These are phyloP conservation scores for Thamnidium elegans DNA, from an alignment of 192 early-diverging fungal species.

Conservation along the genomic window DNA sequence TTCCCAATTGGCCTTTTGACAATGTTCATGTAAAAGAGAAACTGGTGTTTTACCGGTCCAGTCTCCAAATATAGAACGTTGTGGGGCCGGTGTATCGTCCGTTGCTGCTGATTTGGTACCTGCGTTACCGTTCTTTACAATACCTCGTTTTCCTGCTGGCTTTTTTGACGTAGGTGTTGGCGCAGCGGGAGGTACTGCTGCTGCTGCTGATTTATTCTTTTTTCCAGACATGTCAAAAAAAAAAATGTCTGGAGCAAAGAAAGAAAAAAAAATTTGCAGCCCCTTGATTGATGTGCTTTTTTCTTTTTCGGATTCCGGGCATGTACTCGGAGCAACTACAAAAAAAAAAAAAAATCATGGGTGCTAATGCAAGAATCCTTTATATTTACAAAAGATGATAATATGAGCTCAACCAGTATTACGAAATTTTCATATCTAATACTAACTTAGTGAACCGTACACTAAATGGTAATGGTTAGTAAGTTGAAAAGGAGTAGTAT, in stretches of 20 bases:
- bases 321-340: no score
- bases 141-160: conserved; percentile 5
- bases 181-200: neutral
- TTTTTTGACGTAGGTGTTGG: neutral
- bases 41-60: conserved; percentile 90
- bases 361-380: no score
- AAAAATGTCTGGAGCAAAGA: no score
- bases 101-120: conserved; percentile 1
- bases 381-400: no score
- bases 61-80: conserved; percentile 56
- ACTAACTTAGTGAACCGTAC: no score
- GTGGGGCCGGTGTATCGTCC: conserved; percentile 12
- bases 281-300: no score
- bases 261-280: neutral
- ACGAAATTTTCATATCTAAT: no score
- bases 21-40: conserved; percentile 73
- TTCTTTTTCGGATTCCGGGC: no score
- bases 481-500: no score
- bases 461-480: no score
- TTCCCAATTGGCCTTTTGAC: conserved; percentile 71
- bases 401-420: no score
- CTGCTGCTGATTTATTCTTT: conserved; percentile 13
- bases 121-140: conserved; percentile 26
- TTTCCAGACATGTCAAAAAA: conserved; percentile 24
- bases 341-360: no score